These are phyloP conservation scores for Lactarius trivialis DNA, from an alignment of 768 basidiomycete species.

Conservation along the genomic window DNA sequence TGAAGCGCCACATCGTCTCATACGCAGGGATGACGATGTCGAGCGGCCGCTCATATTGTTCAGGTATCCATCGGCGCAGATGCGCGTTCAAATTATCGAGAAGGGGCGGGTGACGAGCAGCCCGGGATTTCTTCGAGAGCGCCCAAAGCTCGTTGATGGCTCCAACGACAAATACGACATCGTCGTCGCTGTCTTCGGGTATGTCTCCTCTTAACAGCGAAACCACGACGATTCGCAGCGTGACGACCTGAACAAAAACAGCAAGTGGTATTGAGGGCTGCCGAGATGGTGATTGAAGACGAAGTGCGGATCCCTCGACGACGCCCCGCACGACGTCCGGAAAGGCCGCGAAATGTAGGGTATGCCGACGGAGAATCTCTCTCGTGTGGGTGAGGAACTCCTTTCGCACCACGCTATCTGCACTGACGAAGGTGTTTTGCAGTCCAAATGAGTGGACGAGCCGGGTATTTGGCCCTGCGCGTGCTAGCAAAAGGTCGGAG, in stretches of 20 bases:
- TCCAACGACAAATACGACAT: slow-evolving; percentile 28
- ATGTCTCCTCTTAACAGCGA: slow-evolving; percentile 1
- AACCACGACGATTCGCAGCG: not conserved
- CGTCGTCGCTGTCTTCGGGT: slow-evolving; percentile 11
- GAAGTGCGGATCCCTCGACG: not conserved
- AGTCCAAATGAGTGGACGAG: slow-evolving; percentile 24
- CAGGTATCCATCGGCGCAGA: slow-evolving; percentile 38
- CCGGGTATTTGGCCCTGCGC: slow-evolving; percentile 24
- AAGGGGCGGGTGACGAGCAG: slow-evolving; percentile 7
- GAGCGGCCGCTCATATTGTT: slow-evolving; percentile 35
- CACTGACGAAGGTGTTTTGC: slow-evolving; percentile 49
- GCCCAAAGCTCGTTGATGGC: slow-evolving; percentile 44
- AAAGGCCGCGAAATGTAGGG: not conserved
- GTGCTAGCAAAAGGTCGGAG: slow-evolving; percentile 7
- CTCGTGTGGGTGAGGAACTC: slow-evolving; percentile 31
- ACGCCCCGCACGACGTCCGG: not conserved
- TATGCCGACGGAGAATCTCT: slow-evolving; percentile 28
- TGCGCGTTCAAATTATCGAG: slow-evolving; percentile 33
- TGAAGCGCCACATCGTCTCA: slow-evolving; percentile 58
- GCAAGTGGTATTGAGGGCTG: not conserved
- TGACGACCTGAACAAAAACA: slow-evolving; percentile 2
- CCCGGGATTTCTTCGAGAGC: slow-evolving; percentile 34
- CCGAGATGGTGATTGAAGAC: not conserved
- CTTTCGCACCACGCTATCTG: slow-evolving; percentile 32
- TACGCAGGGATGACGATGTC: slow-evolving; percentile 52